Conservation (phyloP, 2,329 filamentous ascomycete genomes). For the Epichloe sp. region DNA sequence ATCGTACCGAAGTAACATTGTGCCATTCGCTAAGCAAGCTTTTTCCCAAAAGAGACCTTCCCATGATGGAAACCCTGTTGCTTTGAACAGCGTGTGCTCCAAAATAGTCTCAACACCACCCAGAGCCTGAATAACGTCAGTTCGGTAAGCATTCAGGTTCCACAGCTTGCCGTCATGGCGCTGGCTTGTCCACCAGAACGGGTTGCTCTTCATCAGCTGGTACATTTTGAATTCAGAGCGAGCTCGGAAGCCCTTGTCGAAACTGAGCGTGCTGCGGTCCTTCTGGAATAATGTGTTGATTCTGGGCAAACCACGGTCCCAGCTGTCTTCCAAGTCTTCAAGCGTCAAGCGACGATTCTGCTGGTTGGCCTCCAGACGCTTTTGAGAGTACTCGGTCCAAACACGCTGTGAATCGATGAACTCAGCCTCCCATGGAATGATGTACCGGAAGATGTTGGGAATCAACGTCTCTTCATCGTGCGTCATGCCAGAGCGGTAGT, state of each 20-base stretch:
- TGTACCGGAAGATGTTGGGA: slow-evolving; percentile 98
- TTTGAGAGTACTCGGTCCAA: slow-evolving; percentile 98
- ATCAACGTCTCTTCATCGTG: slow-evolving; percentile 97
- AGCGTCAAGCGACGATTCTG: slow-evolving; percentile 90
- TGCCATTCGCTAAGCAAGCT: slow-evolving; percentile 26
- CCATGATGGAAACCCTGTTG: slow-evolving; percentile 93
- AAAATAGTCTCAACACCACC: slow-evolving; percentile 97
- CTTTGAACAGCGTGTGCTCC: slow-evolving; percentile 93
- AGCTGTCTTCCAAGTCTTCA: slow-evolving; percentile 94
- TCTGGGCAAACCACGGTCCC: slow-evolving; percentile 92
- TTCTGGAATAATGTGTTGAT: slow-evolving; percentile 99
- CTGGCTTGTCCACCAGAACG: slow-evolving; percentile 99
- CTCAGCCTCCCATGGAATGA: slow-evolving; percentile 97
- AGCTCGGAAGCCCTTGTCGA: slow-evolving; percentile 95
- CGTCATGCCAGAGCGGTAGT: slow-evolving; percentile 95
- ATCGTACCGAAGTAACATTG: slow-evolving; percentile 30
- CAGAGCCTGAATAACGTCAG: slow-evolving; percentile 90
- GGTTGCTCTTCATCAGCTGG: slow-evolving; percentile 97
- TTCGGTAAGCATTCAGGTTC: slow-evolving; percentile 92
- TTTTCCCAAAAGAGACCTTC: slow-evolving; percentile 90
- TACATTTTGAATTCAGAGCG: slow-evolving; percentile 97
- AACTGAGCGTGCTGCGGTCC: slow-evolving; percentile 88
- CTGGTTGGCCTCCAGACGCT: slow-evolving; percentile 90
- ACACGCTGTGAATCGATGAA: slow-evolving; percentile 98
- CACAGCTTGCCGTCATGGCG: slow-evolving; percentile 94